These are phyloP conservation scores for Candida quercuum DNA, from an alignment of 805 yeast genomes.

Conservation along the genomic window DNA sequence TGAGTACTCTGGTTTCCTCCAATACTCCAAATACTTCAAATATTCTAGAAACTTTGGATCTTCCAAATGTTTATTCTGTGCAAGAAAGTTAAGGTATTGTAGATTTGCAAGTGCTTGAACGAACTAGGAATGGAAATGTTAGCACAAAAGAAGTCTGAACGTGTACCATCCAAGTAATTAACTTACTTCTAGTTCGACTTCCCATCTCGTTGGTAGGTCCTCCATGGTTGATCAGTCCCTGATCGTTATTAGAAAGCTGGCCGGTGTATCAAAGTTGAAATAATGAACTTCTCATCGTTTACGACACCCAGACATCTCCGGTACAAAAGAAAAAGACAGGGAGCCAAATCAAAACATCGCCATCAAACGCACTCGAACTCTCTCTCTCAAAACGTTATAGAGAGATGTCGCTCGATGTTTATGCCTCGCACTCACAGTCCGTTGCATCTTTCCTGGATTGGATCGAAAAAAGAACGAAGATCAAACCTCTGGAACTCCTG, in stretches of 20 bases:
- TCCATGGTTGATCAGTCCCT: no score
- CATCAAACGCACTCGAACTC: neutral
- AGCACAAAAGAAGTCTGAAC: neutral
- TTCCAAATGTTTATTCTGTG: conserved; percentile 75
- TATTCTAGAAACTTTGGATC: conserved; percentile 70
- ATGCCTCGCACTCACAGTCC: conserved; percentile 4
- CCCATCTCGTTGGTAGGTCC: conserved; percentile 76
- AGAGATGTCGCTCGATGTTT: conserved; percentile 5
- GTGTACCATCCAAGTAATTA: conserved; percentile 1
- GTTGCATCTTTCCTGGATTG: neutral
- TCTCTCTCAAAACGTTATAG: neutral
- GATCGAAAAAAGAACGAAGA: conserved; percentile 3
- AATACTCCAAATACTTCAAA: conserved; percentile 76
- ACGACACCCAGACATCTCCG: no score
- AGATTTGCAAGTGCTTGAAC: conserved; percentile 90
- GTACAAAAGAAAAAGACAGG: no score
- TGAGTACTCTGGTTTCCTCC: conserved; percentile 71
- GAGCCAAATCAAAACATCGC: neutral
- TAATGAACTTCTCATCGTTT: no score
- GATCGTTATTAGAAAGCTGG: no score
- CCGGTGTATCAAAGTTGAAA: no score
- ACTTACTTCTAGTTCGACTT: conserved; percentile 72
- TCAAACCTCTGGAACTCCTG: conserved; percentile 9
- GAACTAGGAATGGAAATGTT: conserved; percentile 40
- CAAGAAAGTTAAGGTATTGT: conserved; percentile 79